Evolutionary conservation across 2,329 filamentous ascomycete species (phyloP), one percentile per base, ranked within the genome.

Genomic region (Sarocladium oryzae): DNA sequence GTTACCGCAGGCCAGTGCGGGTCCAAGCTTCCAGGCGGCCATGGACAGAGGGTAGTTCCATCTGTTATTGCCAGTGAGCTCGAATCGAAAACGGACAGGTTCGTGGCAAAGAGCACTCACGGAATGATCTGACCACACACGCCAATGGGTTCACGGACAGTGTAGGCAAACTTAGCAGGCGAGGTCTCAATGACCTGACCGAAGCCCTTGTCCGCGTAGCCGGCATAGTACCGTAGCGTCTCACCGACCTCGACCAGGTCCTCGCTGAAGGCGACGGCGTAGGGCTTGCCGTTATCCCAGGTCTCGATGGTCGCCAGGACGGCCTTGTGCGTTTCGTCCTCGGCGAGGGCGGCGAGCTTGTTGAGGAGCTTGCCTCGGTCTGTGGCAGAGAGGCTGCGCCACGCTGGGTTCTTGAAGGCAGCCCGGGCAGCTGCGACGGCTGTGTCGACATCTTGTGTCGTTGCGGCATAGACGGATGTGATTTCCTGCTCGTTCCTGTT

Each of bases 31-130:
- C 61, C 62, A 62, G 4, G 82, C 82, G 15, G 85, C 85, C 81
- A 91, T 90, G 18, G 77, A 75, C 1, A 92, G 73, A 1, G 88
- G 88, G 57, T 86, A 89, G 65, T 92, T 92, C 85, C 87, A 92
- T n/a, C n/a, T n/a, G n/a, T n/a, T n/a, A n/a, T n/a, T n/a, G n/a
- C n/a, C n/a, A n/a, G n/a, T n/a, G n/a, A n/a, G n/a, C n/a, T n/a
- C n/a, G n/a, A n/a, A n/a, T n/a, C n/a, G n/a, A n/a, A n/a, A n/a
- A n/a, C n/a, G n/a, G n/a, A n/a, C n/a, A n/a, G n/a, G n/a, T n/a
- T n/a, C n/a, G n/a, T n/a, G n/a, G n/a, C n/a, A n/a, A n/a, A n/a
- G n/a, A n/a, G n/a, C n/a, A n/a, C n/a, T n/a, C n/a, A n/a, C 8
- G 87, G 86, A 54, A 89, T 88, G 56, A 91, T 90, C 66, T 77